These are phyloP conservation scores for Mesotaenium endlicherianum DNA, from an alignment of 139 green algal species.

Conservation along the genomic window DNA sequence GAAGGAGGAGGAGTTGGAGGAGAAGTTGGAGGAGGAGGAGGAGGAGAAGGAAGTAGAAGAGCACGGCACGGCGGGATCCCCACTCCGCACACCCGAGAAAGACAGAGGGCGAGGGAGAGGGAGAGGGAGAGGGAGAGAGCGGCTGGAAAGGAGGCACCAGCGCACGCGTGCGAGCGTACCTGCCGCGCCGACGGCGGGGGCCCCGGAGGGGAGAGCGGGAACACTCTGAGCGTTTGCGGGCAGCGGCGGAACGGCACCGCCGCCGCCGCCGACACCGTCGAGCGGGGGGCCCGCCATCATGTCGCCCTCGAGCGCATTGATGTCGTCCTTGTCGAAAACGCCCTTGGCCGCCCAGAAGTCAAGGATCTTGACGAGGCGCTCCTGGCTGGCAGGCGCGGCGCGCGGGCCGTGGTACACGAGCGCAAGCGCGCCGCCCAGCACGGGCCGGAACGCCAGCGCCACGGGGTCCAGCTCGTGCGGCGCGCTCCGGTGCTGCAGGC, in stretches of 20 bases:
- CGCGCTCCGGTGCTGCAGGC: conserved; percentile 1
- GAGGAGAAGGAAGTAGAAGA: background rate
- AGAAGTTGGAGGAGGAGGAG: background rate
- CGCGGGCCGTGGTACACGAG: conserved; percentile 1
- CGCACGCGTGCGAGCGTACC: too few relatives aligned
- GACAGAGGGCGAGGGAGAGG: background rate
- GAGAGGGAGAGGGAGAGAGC: background rate
- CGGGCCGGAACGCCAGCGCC: conserved; percentile 23
- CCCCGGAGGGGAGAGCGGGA: too few relatives aligned
- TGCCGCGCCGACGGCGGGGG: too few relatives aligned
- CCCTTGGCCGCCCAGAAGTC: conserved; percentile 43
- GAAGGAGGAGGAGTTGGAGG: background rate
- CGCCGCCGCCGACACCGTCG: too few relatives aligned
- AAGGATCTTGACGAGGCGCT: conserved; percentile 42
- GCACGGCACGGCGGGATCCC: background rate
- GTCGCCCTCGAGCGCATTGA: conserved; percentile 20
- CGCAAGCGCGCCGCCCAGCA: conserved; percentile 20
- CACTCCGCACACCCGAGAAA: background rate
- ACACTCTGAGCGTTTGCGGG: too few relatives aligned
- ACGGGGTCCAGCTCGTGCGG: conserved; percentile 30
- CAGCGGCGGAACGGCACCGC: too few relatives aligned
- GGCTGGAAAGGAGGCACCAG: too few relatives aligned
- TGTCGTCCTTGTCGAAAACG: conserved; percentile 33
- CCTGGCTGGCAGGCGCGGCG: conserved; percentile 25
- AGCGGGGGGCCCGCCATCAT: conserved; percentile 20